These are phyloP conservation scores for Henckelia pumila DNA, from an alignment of 257 asterid genomes.

Conservation along the genomic window DNA sequence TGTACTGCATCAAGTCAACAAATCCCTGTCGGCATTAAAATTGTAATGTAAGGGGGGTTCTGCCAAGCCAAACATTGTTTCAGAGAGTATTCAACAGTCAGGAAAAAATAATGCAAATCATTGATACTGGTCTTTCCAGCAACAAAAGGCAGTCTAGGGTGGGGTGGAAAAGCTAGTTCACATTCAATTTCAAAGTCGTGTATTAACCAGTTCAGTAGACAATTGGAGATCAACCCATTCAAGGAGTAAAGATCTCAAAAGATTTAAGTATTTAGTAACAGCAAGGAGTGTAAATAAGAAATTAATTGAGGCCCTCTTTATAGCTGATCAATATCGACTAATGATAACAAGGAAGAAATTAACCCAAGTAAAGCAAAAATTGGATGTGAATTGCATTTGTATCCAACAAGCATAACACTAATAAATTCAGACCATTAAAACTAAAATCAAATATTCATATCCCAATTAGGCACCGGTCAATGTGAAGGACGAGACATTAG, in stretches of 20 bases:
- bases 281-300: not conserved
- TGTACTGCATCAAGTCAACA: not conserved
- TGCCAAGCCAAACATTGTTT: not conserved
- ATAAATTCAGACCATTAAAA: not conserved
- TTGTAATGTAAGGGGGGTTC: not conserved
- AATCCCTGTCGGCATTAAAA: not conserved
- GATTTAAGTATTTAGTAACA: not conserved
- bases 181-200: not conserved
- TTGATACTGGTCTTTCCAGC: not conserved
- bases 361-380: not conserved
- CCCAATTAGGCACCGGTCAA: no score
- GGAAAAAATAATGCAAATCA: no score
- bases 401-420: not conserved
- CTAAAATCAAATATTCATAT: not conserved
- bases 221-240: conserved; percentile 3
- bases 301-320: not conserved
- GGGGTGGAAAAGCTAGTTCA: not conserved
- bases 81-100: not conserved
- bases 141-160: not conserved
- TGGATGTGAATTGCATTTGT: not conserved
- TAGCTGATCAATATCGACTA: not conserved
- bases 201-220: not conserved
- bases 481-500: no score
- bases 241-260: not conserved
- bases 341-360: no score